A percentile compares a stretch with the other conserved stretches of the same genome.
phyloP scores from a whole-genome alignment of 164 flowering plant genomes.

The Chimonanthus salicifolius region DNA sequence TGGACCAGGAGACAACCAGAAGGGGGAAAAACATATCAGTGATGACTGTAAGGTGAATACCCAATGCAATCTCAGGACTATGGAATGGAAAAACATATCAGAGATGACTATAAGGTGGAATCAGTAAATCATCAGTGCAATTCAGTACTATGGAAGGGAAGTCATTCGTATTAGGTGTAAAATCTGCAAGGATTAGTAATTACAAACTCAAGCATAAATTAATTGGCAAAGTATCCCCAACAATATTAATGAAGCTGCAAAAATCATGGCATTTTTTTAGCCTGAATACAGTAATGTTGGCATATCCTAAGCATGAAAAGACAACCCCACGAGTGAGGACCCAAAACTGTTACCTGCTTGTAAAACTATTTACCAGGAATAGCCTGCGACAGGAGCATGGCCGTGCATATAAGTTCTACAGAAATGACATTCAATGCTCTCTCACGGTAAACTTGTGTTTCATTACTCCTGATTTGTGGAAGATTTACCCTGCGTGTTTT shows the following conservation, averaged over 20 bases:
- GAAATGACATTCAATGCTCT: slow-evolving; percentile 2
- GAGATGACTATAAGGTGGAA: too few species aligned
- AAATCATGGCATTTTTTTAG: not conserved
- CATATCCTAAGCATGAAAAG: too few species aligned
- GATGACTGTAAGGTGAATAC: too few species aligned
- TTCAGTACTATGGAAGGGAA: not conserved
- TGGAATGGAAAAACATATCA: too few species aligned
- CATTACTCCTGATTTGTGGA: not conserved
- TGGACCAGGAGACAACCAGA: too few species aligned
- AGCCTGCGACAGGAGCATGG: not conserved
- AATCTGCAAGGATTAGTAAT: not conserved
- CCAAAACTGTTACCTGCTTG: not conserved
- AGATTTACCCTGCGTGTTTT: not conserved
- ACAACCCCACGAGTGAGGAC: not conserved
- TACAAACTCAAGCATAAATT: not conserved
- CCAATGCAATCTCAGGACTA: too few species aligned
- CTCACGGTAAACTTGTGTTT: too few species aligned
- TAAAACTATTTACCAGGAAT: not conserved
- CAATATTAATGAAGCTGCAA: not conserved
- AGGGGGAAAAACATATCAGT: too few species aligned
- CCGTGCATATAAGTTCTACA: not conserved
- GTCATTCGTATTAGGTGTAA: not conserved
- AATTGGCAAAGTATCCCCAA: not conserved
- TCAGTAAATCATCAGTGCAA: not conserved
- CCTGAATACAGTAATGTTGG: too few species aligned